Conservation (phyloP, 805 yeast genomes). For the Kodamaea laetipori region DNA sequence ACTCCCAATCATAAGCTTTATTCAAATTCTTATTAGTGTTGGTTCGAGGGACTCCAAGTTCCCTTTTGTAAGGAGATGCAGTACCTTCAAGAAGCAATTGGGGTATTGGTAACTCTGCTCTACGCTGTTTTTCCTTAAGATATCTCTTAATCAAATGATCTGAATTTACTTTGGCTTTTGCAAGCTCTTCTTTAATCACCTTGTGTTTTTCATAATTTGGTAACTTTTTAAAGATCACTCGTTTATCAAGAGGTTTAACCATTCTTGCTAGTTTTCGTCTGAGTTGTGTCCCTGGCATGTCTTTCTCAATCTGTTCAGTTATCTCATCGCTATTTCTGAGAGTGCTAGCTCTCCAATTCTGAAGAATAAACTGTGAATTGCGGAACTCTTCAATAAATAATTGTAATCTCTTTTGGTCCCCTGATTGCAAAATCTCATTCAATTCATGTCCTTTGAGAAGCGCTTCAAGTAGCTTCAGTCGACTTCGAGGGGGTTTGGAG, state of each 20-base stretch:
- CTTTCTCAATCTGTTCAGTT: conserved; percentile 15
- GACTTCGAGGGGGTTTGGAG: neutral
- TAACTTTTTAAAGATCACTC: conserved; percentile 10
- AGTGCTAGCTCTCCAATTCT: conserved; percentile 20
- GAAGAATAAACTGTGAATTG: conserved; percentile 10
- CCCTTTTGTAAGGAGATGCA: conserved; percentile 12
- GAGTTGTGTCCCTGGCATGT: conserved; percentile 8
- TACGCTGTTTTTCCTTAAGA: conserved; percentile 30
- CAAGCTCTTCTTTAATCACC: conserved; percentile 17
- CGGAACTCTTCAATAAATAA: conserved; percentile 8
- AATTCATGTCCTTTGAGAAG: conserved; percentile 6
- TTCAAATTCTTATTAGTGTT: conserved; percentile 17
- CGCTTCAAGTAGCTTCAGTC: conserved; percentile 1
- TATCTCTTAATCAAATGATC: conserved; percentile 27
- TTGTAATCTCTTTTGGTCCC: neutral
- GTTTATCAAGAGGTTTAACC: conserved; percentile 3
- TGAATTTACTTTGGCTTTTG: conserved; percentile 18
- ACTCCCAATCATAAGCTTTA: conserved; percentile 32
- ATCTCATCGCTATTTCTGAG: conserved; percentile 13
- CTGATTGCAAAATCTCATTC: neutral
- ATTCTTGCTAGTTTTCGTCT: conserved; percentile 10
- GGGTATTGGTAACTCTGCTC: conserved; percentile 34
- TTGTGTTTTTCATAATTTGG: conserved; percentile 15
- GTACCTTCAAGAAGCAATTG: conserved; percentile 26
- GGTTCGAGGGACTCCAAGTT: conserved; percentile 26